Percentiles rank a stretch among this genome's conserved stretches.
Evolutionary conservation across 768 basidiomycete genomes (phyloP).

Genomic region (Phaffia australis): DNA sequence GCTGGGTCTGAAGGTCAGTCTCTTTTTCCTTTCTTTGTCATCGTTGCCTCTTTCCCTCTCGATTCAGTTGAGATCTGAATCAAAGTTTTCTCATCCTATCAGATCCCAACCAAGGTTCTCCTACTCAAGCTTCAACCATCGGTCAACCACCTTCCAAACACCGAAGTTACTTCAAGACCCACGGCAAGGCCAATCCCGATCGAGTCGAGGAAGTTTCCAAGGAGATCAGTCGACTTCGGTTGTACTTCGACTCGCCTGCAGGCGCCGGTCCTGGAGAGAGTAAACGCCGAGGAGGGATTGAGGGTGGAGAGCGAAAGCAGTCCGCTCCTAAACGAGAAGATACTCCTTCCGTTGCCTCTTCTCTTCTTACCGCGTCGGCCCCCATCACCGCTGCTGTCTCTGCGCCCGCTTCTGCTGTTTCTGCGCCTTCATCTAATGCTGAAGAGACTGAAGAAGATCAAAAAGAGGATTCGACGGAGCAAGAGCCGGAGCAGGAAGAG

Average conservation of each 20-base stretch:
- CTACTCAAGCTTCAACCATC: too few species aligned
- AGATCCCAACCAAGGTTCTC: too few species aligned
- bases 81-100: too few species aligned
- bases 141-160: too few species aligned
- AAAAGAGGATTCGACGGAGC: slow-evolving; percentile 18
- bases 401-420: slow-evolving; percentile 18
- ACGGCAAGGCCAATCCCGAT: slow-evolving; percentile 29
- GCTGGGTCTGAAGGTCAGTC: too few species aligned
- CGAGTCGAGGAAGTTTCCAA: slow-evolving; percentile 7
- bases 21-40: too few species aligned
- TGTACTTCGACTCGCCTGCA: slow-evolving; percentile 42
- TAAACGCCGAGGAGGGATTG: slow-evolving; percentile 23
- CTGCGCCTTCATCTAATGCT: slow-evolving; percentile 10
- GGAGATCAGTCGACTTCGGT: slow-evolving; percentile 40
- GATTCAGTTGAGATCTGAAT: too few species aligned
- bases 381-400: slow-evolving; percentile 3
- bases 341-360: background rate
- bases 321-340: background rate
- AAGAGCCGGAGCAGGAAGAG: slow-evolving; percentile 13
- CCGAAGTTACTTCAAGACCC: slow-evolving; percentile 29
- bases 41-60: too few species aligned
- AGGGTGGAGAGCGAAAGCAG: slow-evolving; percentile 13
- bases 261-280: slow-evolving; percentile 30
- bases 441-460: slow-evolving; percentile 10
- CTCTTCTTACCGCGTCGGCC: background rate